A percentile compares a stretch with the other conserved stretches of the same genome.
phyloP scores from a whole-genome alignment of 177 flowering plant species.

The Vitis hybrid region DNA sequence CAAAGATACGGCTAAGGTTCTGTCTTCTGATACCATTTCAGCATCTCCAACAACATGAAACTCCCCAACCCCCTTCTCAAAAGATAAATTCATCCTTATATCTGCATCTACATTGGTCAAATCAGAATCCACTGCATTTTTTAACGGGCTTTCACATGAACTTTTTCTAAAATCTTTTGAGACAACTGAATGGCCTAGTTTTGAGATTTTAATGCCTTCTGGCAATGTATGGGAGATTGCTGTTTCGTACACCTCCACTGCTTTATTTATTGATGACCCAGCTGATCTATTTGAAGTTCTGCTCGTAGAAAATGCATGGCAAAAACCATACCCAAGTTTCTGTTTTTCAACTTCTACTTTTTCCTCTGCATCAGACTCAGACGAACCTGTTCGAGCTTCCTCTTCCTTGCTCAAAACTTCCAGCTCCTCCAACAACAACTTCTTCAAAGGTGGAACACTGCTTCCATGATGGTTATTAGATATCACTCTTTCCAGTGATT shows the following conservation, averaged over 20 bases:
- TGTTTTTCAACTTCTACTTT: slow-evolving; percentile 6
- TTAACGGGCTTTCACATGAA: slow-evolving; percentile 7
- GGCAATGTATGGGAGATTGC: not conserved
- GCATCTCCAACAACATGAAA: slow-evolving; percentile 8
- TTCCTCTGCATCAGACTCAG: slow-evolving; percentile 13
- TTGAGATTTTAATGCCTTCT: slow-evolving; percentile 6
- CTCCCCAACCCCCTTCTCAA: slow-evolving; percentile 1
- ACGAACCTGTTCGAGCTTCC: slow-evolving; percentile 9
- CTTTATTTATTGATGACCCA: slow-evolving; percentile 9
- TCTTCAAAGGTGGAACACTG: not conserved
- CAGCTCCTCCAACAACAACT: slow-evolving; percentile 8
- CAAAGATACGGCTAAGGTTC: not conserved
- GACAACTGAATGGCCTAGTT: not conserved
- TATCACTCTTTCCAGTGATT: not conserved
- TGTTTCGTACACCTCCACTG: not conserved
- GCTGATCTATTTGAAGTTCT: slow-evolving; percentile 11
- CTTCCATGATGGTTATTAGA: slow-evolving; percentile 3
- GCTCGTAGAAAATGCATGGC: slow-evolving; percentile 2
- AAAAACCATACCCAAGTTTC: not conserved
- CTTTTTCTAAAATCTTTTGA: slow-evolving; percentile 6
- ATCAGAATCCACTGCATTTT: not conserved
- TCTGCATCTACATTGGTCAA: slow-evolving; percentile 6
- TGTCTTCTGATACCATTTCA: slow-evolving; percentile 4
- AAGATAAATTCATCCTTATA: slow-evolving; percentile 3
- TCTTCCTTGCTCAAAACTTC: slow-evolving; percentile 11